These are phyloP conservation scores for Serendipita vermifera DNA, from an alignment of 768 basidiomycete species.

Conservation along the genomic window DNA sequence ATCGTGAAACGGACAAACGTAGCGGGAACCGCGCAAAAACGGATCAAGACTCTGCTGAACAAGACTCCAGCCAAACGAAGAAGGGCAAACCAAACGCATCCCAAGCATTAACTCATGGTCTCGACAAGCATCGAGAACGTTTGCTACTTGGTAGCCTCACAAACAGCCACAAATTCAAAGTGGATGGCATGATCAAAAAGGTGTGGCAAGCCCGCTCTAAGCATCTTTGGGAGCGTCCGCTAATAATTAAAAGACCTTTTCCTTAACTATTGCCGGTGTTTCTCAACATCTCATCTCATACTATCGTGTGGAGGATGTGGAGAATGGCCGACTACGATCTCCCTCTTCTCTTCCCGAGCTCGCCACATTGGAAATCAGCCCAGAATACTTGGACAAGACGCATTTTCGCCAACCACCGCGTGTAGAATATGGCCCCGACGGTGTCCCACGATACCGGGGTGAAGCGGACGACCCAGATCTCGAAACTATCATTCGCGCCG, in stretches of 20 bases:
- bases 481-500: neutral
- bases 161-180: constrained; percentile 86
- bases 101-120: constrained; percentile 36
- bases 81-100: constrained; percentile 18
- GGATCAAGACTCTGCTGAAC: neutral
- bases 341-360: constrained; percentile 85
- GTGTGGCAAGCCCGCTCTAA: constrained; percentile 31
- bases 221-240: neutral
- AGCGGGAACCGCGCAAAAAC: constrained; percentile 37
- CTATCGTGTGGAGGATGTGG: constrained; percentile 85
- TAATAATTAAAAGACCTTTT: constrained; percentile 62
- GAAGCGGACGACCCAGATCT: constrained; percentile 3
- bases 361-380: constrained; percentile 70
- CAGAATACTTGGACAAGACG: constrained; percentile 77
- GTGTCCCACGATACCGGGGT: constrained; percentile 53
- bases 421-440: constrained; percentile 75
- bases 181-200: constrained; percentile 94
- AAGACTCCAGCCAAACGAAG: constrained; percentile 11
- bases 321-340: constrained; percentile 71
- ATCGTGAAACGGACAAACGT: constrained; percentile 84
- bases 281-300: constrained; percentile 91
- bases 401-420: constrained; percentile 86
- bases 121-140: constrained; percentile 67
- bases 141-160: constrained; percentile 82
- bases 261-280: constrained; percentile 69